These are phyloP conservation scores for Penicillium sp. DNA, from an alignment of 2,329 filamentous ascomycete species.

Conservation along the genomic window DNA sequence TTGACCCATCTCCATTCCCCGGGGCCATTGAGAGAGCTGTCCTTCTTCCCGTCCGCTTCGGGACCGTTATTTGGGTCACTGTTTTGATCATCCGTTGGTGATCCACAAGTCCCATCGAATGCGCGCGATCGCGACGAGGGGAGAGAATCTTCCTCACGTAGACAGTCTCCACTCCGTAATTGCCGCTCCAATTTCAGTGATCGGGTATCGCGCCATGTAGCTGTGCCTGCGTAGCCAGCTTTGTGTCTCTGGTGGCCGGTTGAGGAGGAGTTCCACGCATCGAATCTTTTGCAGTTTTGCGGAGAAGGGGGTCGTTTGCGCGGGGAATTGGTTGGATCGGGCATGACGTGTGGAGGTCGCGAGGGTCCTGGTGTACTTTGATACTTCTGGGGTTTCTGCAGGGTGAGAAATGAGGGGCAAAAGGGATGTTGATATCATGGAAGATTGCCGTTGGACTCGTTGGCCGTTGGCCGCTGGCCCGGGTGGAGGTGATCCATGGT, in stretches of 20 bases:
- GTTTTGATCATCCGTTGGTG: no score
- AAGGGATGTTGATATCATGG: background rate
- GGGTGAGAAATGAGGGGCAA: background rate
- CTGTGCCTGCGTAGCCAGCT: slow-evolving; percentile 60
- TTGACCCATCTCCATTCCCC: slow-evolving; percentile 53
- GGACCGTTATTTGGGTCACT: background rate
- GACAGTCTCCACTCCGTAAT: slow-evolving; percentile 62
- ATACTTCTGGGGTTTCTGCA: no score
- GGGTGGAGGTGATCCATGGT: slow-evolving; percentile 16
- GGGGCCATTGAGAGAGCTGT: slow-evolving; percentile 7
- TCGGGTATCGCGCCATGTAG: slow-evolving; percentile 71
- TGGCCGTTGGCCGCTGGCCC: background rate
- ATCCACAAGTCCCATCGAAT: slow-evolving; percentile 15
- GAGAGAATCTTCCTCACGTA: background rate
- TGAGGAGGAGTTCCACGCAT: slow-evolving; percentile 63
- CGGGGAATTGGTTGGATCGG: background rate
- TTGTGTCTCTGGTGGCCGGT: slow-evolving; percentile 79
- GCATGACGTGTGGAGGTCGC: background rate
- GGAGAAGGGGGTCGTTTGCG: background rate
- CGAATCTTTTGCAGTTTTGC: slow-evolving; percentile 36
- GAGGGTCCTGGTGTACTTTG: background rate
- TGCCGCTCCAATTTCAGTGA: slow-evolving; percentile 69
- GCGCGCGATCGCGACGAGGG: background rate
- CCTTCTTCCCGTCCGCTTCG: background rate
- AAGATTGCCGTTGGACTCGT: background rate